Evolutionary conservation across 169 alveolate genomes (phyloP).

Genomic region (Eimeria falciformis): DNA sequence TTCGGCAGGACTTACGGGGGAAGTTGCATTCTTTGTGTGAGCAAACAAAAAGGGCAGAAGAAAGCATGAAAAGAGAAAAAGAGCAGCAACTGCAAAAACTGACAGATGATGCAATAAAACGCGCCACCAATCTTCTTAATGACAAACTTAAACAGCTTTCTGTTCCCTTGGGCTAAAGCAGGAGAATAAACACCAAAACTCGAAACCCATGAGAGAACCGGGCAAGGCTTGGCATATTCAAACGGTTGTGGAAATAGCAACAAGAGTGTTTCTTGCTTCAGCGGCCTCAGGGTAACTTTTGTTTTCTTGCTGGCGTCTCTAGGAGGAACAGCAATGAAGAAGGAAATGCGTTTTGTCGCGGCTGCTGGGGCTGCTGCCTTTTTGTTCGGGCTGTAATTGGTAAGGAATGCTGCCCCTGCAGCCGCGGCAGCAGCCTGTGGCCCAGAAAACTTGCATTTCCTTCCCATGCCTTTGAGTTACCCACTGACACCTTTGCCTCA

Average conservation of each 20-base stretch:
- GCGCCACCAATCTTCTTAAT: conserved; percentile 13
- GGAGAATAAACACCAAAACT: too few species aligned
- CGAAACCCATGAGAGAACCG: too few species aligned
- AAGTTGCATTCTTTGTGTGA: conserved; percentile 1
- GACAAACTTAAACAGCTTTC: conserved; percentile 60
- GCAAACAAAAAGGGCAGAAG: conserved; percentile 20
- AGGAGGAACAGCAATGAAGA: too few species aligned
- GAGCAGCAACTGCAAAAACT: conserved; percentile 60
- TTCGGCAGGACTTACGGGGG: conserved; percentile 42
- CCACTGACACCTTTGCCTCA: too few species aligned
- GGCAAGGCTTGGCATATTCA: background rate
- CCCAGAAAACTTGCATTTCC: too few species aligned
- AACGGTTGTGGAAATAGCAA: background rate
- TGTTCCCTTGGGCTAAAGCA: conserved; percentile 24
- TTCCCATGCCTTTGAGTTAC: too few species aligned
- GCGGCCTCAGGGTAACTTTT: background rate
- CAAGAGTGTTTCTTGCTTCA: background rate
- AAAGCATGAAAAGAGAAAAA: conserved; percentile 15
- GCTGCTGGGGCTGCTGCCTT: too few species aligned
- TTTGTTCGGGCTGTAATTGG: too few species aligned
- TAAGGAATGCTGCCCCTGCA: too few species aligned
- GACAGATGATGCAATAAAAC: conserved; percentile 41
- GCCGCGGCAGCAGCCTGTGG: too few species aligned
- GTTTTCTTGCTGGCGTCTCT: too few species aligned
- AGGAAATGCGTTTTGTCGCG: too few species aligned